Evolutionary conservation across 2,329 filamentous ascomycete genomes (phyloP), one percentile per base, ranked within the genome.

Genomic region (Endocalyx cinctus): DNA sequence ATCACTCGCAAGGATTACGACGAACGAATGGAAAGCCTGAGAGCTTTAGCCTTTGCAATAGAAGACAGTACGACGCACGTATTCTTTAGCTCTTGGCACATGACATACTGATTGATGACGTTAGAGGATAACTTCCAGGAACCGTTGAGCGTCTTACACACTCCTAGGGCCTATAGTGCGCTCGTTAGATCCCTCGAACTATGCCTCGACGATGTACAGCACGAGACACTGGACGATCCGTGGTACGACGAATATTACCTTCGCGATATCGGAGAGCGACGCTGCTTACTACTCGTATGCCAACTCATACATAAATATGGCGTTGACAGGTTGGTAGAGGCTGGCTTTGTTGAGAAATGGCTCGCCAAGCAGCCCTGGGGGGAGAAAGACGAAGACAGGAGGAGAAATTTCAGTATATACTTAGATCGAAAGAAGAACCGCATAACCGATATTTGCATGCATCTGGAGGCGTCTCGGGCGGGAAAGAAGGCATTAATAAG

Each of bases 311-410:
- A 68, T 38, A 73, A 74, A 41, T 74, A 76, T 45, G 71, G 75
- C 13, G 62, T 71, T 2, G 67, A 69, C 17, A 70, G 70, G 33
- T 59, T 87, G 13, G 61, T 82, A 35, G 68, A 76, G 52, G 77
- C 80, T 23, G 70, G 71, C 6, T 77, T 89, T 41, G 70, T 89
- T 25, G 78, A 82, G 39, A 77, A 75, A 35, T 89, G 84, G 84
- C 70, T 89, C n/a, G 72, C 67, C 20, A 78, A 75, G 47, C 86
- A 88, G 54, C 74, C 77, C 6, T 88, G 84, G 66, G 84, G 82
- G 14, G 62, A 67, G 13, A 60, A 59, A 2, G 60, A 48, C 10
- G 50, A 69, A 3, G 68, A 73, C 34, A 71, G 78, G 38, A 63
- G 69, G 25, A 59, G 53, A 12, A 78, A 73, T 45, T 82, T 80